Base-by-base conservation (phyloP, 2,329 filamentous ascomycete genomes). In the Tolypocladium paradoxum region DNA sequence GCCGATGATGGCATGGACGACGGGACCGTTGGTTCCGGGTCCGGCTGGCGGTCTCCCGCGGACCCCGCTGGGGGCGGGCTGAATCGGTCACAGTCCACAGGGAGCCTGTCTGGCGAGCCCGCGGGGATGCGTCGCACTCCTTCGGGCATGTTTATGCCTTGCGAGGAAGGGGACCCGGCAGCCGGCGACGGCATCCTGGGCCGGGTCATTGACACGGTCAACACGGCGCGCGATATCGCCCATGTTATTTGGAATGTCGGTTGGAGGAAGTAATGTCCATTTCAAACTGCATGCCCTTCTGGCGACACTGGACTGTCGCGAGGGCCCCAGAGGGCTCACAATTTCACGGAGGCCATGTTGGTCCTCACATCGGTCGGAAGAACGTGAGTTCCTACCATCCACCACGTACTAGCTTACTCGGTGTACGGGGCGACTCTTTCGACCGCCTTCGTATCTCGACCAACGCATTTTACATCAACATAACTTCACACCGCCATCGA, bases 81-180 rank as follows among this genome's bases (percentile, higher is more conserved):
- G n/a, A 71, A 73, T 37, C 73, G 76, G 54, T 74, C 77, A 22
- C 62, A 70, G n/a, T 79, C 79, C 27, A 68, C 73, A 40, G 67
- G 67, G 62, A 76, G 72, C 56, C 67, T 80, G n/a, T 68, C 65
- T n/a, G 73, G 72, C 22, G 76, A 81, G 55, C 72, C 76, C 45
- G 73, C 70, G 20, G 84, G 84, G 51, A 84, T 95, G 75, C 83
- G 85, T 57, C 79, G 90, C 60, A 95, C 89, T 22, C 76, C 83
- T 50, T 93, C 89, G 38, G 90, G 90, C 60, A 95, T 95, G 88
- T 87, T 95, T 62, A 91, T 95, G 87, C 88, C 90, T 8, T 87
- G 85, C 61, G 87, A 90, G 60, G 86, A 90, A 60, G 83, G 83
- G 55, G 87, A 90, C 58, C 74, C 69, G 65, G 76, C 68, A 48